Percentiles rank a stretch among this genome's conserved stretches.
Conservation (phyloP, 1,139 yeast genomes). For the Suhomyces wounanorum region DNA sequence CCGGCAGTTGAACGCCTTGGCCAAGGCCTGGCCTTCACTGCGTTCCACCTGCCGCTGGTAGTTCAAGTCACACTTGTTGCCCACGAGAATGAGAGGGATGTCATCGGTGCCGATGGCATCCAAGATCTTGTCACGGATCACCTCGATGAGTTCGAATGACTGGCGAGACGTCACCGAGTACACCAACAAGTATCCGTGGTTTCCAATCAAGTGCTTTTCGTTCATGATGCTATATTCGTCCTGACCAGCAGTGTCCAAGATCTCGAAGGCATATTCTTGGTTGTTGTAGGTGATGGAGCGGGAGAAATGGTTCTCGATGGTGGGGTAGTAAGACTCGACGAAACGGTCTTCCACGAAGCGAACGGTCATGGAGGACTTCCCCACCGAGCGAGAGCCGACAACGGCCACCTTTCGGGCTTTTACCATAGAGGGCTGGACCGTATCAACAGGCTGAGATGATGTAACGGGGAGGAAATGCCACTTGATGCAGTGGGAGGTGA, state of each 20-base stretch:
- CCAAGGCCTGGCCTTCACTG: constrained; percentile 66
- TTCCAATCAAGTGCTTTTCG: constrained; percentile 80
- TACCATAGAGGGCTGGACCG: constrained; percentile 26
- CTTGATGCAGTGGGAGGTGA: not conserved
- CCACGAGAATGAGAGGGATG: constrained; percentile 80
- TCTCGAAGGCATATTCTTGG: constrained; percentile 80
- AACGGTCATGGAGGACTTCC: constrained; percentile 84
- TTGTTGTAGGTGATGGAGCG: constrained; percentile 71
- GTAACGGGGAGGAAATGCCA: not conserved
- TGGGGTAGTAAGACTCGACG: constrained; percentile 88
- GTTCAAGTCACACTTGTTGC: constrained; percentile 77
- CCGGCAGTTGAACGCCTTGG: constrained; percentile 61
- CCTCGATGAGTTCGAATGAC: constrained; percentile 75
- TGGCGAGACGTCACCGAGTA: constrained; percentile 80
- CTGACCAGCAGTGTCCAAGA: constrained; percentile 93
- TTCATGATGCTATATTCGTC: constrained; percentile 86
- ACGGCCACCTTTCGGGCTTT: constrained; percentile 80
- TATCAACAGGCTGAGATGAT: not conserved
- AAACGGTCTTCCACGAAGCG: constrained; percentile 88
- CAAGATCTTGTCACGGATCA: constrained; percentile 81
- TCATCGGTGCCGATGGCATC: constrained; percentile 72
- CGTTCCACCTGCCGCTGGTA: constrained; percentile 64
- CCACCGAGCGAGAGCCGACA: constrained; percentile 89
- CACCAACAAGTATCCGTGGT: constrained; percentile 82
- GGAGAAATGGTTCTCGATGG: constrained; percentile 86